Evolutionary conservation across 164 flowering plant species (phyloP), one percentile per base, ranked within the genome.

Genomic region (Liriodendron chinense): DNA sequence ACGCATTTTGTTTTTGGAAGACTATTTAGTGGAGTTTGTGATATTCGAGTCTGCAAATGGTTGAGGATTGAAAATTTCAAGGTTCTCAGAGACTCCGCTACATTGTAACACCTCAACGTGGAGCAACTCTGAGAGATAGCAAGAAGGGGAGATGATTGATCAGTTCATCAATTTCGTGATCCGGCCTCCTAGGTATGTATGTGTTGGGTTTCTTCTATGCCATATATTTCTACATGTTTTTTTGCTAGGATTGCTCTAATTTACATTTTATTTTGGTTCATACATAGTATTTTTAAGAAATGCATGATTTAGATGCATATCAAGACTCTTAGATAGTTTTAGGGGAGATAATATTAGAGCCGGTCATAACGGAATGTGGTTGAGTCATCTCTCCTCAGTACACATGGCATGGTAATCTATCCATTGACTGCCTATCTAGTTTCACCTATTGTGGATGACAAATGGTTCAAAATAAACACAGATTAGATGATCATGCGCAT

Each of bases 91-190:
- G 70, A 21, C 26, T 80, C 75, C 43, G 56, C 72, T n/a, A 9
- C 1, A 10, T 66, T 53, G 0, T 63, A 3, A 23, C 24, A 71
- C 24, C 34, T 26, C 8, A 43, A 64, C 28, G 74, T 4, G 71
- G 62, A 61, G 72, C 9, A 10, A 22, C 69, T 56, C 65, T 68
- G 76, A 47, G 70, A 13, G 74, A n/a, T 13, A 20, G 24, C 28
- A 4, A 62, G 28, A 5, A 65, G 82, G 67, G 81, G 80, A 78
- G 80, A 91, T 94, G 96, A 93, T 95, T 64, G 97, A 95, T 34
- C 98, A 93, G 76, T 95, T 95, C 83, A 86, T 93, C 85, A 93
- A 92, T 82, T 95, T 93, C 71, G 98, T 95, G 49, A 95, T 95
- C 80, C 91, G 98, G 34, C 98, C 98, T 72, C 98, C 98, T 74